Evolutionary conservation across 306 rosid species (phyloP).

Genomic region (Spatholobus suberectus): DNA sequence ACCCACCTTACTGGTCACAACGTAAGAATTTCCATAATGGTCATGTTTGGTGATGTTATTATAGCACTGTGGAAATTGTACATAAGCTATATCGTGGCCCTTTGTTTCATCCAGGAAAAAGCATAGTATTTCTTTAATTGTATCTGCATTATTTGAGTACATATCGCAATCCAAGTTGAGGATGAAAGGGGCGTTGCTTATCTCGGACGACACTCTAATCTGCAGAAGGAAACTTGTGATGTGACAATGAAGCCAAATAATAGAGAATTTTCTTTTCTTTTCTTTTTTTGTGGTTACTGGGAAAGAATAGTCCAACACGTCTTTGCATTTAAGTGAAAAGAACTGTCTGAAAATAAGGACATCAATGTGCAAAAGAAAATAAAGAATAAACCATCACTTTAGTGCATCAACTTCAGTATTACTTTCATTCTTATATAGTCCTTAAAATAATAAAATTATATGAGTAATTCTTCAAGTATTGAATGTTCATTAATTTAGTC

Average conservation of each 20-base stretch:
- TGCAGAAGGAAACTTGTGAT: constrained; percentile 22
- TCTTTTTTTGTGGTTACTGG: background rate
- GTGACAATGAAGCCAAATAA: background rate
- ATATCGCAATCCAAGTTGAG: constrained; percentile 81
- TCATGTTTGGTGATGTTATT: constrained; percentile 58
- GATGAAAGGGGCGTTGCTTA: constrained; percentile 70
- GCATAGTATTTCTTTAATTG: constrained; percentile 54
- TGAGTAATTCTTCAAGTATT: too few species aligned
- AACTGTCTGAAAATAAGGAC: background rate
- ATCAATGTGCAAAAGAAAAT: background rate
- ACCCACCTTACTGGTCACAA: constrained; percentile 35
- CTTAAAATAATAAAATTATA: too few species aligned
- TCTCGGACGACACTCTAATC: constrained; percentile 75
- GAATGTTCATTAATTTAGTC: too few species aligned
- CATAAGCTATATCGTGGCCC: constrained; percentile 63
- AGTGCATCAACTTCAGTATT: too few species aligned
- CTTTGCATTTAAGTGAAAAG: background rate
- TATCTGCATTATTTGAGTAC: constrained; percentile 61
- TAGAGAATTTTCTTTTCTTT: too few species aligned
- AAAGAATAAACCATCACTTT: too few species aligned
- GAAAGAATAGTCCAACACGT: background rate
- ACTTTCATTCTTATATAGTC: too few species aligned
- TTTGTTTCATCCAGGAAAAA: constrained; percentile 67
- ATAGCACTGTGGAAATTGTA: constrained; percentile 64
- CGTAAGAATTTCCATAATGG: constrained; percentile 39